Base-by-base conservation (phyloP, 768 basidiomycete species). In the Scleroderma citrinum region DNA sequence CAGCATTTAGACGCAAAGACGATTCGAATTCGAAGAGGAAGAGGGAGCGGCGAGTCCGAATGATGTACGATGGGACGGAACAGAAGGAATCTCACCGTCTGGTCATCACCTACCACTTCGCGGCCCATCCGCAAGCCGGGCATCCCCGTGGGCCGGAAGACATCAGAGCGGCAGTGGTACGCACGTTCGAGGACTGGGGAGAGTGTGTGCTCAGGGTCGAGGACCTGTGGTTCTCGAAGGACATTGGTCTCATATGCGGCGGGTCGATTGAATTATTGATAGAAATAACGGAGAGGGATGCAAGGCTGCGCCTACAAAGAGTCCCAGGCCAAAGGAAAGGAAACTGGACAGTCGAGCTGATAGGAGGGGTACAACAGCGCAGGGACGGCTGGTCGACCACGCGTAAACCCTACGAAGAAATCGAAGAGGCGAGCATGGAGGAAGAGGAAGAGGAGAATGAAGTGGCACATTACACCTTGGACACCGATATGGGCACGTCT, bases 1-100 rank as follows among this genome's bases (percentile, higher is more conserved):
- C 84, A 2, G 63, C 69, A 3, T 92, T 92, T 59, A 73, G 62
- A 39, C 67, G 81, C 29, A 54, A 69, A 14, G 74, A 77, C n/a
- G 66, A 63, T 21, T 49, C 19, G 30, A 62, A 50, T 47, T 71
- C 60, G 52, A 68, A 62, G 42, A 49, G 43, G 20, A 64, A 59
- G 41, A 68, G 78, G 47, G 50, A 53, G 19, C 42, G 44, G 20
- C 54, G 44, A 26, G 34, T 19, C 19, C 55, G 38, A 34, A 47
- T 17, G 37, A 7, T 55, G 44, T 51, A 50, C n/a, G 40, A 31
- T 34, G 34, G 19, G 19, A 48, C 41, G 7, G 50, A 5, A 6
- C 19, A 20, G 31, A 39, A 56, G 24, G 53, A 43, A 32, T 37
- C 66, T 8, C 86, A 90, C 56, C 65, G 66, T 30, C 63, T 83